Evolutionary conservation across 352 stramenopile species (phyloP).

Genomic region (Globisporangium solare): DNA sequence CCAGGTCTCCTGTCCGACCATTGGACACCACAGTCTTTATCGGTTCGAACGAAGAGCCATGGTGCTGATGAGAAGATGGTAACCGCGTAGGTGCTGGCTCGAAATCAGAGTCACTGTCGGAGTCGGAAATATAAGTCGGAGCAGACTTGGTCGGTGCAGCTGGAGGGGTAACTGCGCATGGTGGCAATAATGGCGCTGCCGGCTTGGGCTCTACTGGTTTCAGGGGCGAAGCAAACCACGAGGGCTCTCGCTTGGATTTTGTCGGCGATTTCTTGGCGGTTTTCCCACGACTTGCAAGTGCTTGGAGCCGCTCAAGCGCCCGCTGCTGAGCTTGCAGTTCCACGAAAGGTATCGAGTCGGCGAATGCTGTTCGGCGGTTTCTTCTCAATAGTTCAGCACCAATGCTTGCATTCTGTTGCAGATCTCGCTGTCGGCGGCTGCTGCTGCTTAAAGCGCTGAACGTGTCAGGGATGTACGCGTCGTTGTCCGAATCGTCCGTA

Average conservation of each 20-base stretch:
- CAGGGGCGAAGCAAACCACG: neutral
- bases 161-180: neutral
- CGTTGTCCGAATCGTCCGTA: constrained; percentile 2
- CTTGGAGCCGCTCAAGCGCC: constrained; percentile 33
- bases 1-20: neutral
- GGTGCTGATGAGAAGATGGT: neutral
- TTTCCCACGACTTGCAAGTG: constrained; percentile 13
- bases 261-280: constrained; percentile 7
- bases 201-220: neutral
- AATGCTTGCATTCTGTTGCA: neutral
- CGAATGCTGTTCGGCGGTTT: constrained; percentile 21
- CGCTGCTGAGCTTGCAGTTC: constrained; percentile 63
- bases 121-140: constrained; percentile 8
- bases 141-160: constrained; percentile 1
- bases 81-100: neutral
- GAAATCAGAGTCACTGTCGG: constrained; percentile 10
- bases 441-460: constrained; percentile 1
- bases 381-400: constrained; percentile 4
- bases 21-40: neutral
- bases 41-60: neutral
- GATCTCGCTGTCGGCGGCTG: neutral
- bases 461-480: constrained; percentile 2
- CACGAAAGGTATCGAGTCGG: constrained; percentile 45
- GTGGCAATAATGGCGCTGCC: neutral
- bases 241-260: constrained; percentile 14